Conservation (phyloP, 1,284 basidiomycete species). For the Dichomitus squalens region DNA sequence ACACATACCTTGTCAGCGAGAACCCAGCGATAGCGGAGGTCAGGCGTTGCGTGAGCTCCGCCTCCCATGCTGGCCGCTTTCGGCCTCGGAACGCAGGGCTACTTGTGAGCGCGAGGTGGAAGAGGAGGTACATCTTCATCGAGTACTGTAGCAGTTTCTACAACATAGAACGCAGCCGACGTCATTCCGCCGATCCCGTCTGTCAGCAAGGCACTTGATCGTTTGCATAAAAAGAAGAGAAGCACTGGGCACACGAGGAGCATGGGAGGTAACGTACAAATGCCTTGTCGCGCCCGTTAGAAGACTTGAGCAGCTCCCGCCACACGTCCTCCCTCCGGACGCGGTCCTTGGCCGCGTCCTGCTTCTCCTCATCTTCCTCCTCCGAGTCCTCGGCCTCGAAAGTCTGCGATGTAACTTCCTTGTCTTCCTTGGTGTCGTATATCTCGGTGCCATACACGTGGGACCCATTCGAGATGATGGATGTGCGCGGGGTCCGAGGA, state of each 20-base stretch:
- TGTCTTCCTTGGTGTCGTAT: conserved; percentile 44
- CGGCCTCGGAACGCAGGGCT: conserved; percentile 48
- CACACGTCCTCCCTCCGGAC: conserved; percentile 68
- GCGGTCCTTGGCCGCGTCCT: conserved; percentile 43
- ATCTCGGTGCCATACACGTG: conserved; percentile 39
- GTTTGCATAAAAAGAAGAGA: too few relatives aligned
- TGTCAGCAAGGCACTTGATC: neutral
- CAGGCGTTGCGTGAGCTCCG: conserved; percentile 58
- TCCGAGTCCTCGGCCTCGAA: conserved; percentile 35
- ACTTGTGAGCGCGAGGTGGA: conserved; percentile 56
- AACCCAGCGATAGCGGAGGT: conserved; percentile 63
- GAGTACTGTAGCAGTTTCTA: conserved; percentile 86
- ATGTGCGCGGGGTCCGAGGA: conserved; percentile 70
- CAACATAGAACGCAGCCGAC: neutral
- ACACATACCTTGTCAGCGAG: conserved; percentile 66
- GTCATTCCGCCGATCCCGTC: neutral
- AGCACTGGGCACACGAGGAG: neutral
- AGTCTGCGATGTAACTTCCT: conserved; percentile 29
- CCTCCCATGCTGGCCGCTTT: conserved; percentile 52
- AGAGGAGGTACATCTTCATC: conserved; percentile 69
- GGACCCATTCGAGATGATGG: conserved; percentile 38
- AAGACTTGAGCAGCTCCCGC: conserved; percentile 75
- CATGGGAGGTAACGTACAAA: conserved; percentile 56
- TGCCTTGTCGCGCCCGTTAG: conserved; percentile 77
- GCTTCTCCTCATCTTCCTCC: conserved; percentile 36